Conservation (phyloP, 345 rosid species). For the Salix suchowensis region DNA sequence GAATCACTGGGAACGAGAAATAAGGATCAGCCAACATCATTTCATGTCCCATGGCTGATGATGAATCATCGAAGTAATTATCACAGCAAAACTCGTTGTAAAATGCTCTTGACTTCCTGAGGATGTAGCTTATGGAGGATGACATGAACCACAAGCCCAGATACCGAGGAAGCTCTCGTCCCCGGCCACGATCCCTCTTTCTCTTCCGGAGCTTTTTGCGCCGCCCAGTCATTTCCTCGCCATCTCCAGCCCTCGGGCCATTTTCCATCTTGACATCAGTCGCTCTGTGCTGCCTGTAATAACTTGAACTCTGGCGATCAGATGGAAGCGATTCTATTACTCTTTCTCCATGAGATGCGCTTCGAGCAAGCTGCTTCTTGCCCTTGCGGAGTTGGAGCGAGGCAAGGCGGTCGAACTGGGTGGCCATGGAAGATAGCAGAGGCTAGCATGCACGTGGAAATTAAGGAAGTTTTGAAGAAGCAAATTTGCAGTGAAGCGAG, state of each 20-base stretch:
- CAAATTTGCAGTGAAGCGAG: no score
- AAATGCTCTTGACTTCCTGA: conserved; percentile 44
- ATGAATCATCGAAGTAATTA: not conserved
- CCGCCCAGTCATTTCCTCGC: not conserved
- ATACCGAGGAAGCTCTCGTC: not conserved
- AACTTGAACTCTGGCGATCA: not conserved
- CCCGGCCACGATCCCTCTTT: not conserved
- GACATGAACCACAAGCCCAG: conserved; percentile 32
- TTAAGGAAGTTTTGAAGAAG: no score
- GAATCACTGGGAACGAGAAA: conserved; percentile 42
- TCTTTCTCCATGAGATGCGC: not conserved
- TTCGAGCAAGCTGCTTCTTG: no score
- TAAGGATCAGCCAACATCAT: conserved; percentile 32
- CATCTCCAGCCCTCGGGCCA: not conserved
- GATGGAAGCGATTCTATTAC: not conserved
- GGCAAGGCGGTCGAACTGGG: no score
- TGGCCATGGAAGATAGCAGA: no score
- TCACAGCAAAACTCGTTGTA: conserved; percentile 40
- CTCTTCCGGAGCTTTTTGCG: not conserved
- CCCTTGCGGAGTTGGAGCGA: no score
- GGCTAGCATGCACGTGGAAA: no score
- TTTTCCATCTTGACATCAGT: not conserved
- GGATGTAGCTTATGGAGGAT: conserved; percentile 34
- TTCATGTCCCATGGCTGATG: not conserved
- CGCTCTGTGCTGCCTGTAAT: not conserved